These are phyloP conservation scores for Aschersonia sp. DNA, from an alignment of 2,329 filamentous ascomycete species.

Conservation along the genomic window DNA sequence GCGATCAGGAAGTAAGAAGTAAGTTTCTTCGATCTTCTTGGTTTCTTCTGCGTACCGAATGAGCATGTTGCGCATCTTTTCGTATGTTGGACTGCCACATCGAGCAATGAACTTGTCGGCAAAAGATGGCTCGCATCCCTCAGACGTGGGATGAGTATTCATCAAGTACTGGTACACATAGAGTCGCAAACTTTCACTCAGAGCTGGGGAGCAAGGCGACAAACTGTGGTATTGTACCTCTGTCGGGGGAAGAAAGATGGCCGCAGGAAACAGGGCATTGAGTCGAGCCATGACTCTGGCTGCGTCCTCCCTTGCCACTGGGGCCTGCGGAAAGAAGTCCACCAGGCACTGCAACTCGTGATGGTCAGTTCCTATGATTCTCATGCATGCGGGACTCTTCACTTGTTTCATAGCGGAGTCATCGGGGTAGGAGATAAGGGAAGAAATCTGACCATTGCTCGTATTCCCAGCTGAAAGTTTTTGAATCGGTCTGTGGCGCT, in stretches of 20 bases:
- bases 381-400: too few species aligned
- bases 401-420: background rate
- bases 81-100: constrained; percentile 17
- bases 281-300: constrained; percentile 17
- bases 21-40: constrained; percentile 18
- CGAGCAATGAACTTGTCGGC: constrained; percentile 17
- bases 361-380: too few species aligned
- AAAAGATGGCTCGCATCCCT: constrained; percentile 10
- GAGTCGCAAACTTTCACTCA: constrained; percentile 21
- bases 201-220: constrained; percentile 13
- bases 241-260: constrained; percentile 9
- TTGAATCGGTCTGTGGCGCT: constrained; percentile 14
- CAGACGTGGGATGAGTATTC: constrained; percentile 8
- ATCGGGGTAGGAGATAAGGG: background rate
- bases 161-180: constrained; percentile 19
- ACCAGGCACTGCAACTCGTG: background rate
- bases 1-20: constrained; percentile 9
- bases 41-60: constrained; percentile 17
- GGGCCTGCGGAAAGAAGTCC: constrained; percentile 2
- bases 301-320: constrained; percentile 4
- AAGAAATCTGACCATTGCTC: constrained; percentile 14
- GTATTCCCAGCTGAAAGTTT: constrained; percentile 17
- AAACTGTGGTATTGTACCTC: constrained; percentile 9
- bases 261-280: constrained; percentile 19
- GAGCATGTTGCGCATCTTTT: constrained; percentile 13